These are phyloP conservation scores for Medakamo hakoo DNA, from an alignment of 139 green algal genomes.

Conservation along the genomic window DNA sequence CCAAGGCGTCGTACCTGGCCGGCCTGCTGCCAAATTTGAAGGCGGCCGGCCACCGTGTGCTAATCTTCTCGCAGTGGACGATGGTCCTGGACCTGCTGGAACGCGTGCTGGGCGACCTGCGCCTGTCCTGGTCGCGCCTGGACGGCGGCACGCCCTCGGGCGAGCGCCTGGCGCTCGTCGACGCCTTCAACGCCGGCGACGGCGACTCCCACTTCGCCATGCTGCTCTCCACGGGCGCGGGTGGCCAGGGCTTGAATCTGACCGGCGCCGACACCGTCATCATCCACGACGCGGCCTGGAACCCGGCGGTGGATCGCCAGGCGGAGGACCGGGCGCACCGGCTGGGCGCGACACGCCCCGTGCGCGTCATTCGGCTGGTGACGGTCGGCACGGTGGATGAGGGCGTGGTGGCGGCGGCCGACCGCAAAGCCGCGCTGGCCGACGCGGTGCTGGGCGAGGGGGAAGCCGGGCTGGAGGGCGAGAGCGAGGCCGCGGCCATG, in stretches of 20 bases:
- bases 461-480: neutral
- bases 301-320: conserved; percentile 67
- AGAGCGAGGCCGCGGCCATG: neutral
- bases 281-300: conserved; percentile 90
- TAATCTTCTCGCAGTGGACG: conserved; percentile 89
- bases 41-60: conserved; percentile 33
- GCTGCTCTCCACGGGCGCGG: conserved; percentile 81
- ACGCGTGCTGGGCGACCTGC: conserved; percentile 52
- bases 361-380: neutral
- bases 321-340: conserved; percentile 41
- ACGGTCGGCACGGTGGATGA: neutral
- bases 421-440: neutral
- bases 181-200: conserved; percentile 46
- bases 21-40: conserved; percentile 48
- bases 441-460: neutral
- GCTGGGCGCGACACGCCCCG: neutral
- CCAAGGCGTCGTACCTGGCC: conserved; percentile 25
- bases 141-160: conserved; percentile 67
- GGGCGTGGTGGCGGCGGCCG: neutral
- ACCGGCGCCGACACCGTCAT: conserved; percentile 89
- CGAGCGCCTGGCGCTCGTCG: conserved; percentile 64
- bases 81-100: conserved; percentile 81
- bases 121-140: conserved; percentile 53
- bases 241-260: conserved; percentile 87
- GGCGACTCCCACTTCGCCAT: conserved; percentile 40